Conservation (phyloP, 352 stramenopile genomes). For the Globisporangium yorkense region DNA sequence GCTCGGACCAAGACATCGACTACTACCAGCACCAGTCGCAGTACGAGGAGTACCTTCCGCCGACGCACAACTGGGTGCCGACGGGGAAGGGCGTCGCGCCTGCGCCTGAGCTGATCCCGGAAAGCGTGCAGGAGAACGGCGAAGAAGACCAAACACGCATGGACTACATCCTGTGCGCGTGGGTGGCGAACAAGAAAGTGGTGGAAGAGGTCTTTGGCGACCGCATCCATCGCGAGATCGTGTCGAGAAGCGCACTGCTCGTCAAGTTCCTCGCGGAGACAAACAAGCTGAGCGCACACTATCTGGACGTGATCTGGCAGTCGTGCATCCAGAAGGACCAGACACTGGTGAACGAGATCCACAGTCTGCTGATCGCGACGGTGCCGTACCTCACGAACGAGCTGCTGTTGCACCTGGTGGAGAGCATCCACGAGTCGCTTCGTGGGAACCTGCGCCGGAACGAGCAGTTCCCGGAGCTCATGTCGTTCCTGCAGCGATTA, state of each 20-base stretch:
- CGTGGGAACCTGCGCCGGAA: slow-evolving; percentile 41
- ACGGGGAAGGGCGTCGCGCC: slow-evolving; percentile 69
- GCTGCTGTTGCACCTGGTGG: slow-evolving; percentile 62
- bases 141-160: slow-evolving; percentile 42
- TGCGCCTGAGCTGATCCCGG: slow-evolving; percentile 62
- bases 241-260: slow-evolving; percentile 71
- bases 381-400: slow-evolving; percentile 71
- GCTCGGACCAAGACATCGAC: slow-evolving; percentile 97
- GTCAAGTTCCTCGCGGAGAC: slow-evolving; percentile 84
- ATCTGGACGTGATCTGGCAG: slow-evolving; percentile 73
- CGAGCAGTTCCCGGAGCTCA: slow-evolving; percentile 61
- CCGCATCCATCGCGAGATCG: slow-evolving; percentile 84
- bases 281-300: slow-evolving; percentile 57
- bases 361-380: slow-evolving; percentile 68
- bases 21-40: slow-evolving; percentile 98
- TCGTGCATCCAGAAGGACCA: slow-evolving; percentile 84
- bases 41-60: slow-evolving; percentile 91
- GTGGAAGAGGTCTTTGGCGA: slow-evolving; percentile 86
- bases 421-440: slow-evolving; percentile 56
- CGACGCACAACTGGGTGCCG: slow-evolving; percentile 85
- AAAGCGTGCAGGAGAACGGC: slow-evolving; percentile 50
- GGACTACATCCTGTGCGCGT: slow-evolving; percentile 68
- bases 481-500: slow-evolving; percentile 77
- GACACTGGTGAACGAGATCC: slow-evolving; percentile 78
- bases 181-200: slow-evolving; percentile 70